phyloP scores from a whole-genome alignment of 495 filamentous ascomycete genomes.

The Aspergillus bridgeri region DNA sequence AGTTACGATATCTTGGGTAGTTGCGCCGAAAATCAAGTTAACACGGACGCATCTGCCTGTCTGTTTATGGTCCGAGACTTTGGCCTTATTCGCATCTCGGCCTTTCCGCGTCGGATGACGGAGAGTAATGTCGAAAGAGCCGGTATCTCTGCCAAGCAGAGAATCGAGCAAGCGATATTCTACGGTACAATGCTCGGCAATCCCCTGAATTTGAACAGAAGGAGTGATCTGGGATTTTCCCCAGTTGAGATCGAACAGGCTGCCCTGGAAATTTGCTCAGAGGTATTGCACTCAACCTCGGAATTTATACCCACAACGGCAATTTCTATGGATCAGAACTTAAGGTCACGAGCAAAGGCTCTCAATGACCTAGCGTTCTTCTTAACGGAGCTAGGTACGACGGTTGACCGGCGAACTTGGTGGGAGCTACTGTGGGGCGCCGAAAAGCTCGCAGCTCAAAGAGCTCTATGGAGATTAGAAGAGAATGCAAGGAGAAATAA shows the following conservation, averaged over 20 bases:
- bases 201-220: constrained; percentile 70
- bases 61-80: constrained; percentile 74
- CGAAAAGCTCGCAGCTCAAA: constrained; percentile 85
- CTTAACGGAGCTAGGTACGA: constrained; percentile 53
- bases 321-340: constrained; percentile 75
- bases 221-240: constrained; percentile 59
- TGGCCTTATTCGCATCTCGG: constrained; percentile 70
- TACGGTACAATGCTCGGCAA: constrained; percentile 78
- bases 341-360: constrained; percentile 64
- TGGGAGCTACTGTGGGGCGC: constrained; percentile 88
- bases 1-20: constrained; percentile 45
- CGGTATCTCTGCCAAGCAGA: constrained; percentile 72
- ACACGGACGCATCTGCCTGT: constrained; percentile 52
- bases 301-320: constrained; percentile 66
- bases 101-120: constrained; percentile 28
- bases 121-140: constrained; percentile 29
- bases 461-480: constrained; percentile 73
- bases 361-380: constrained; percentile 68
- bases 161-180: constrained; percentile 92
- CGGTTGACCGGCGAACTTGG: constrained; percentile 56
- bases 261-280: constrained; percentile 72
- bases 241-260: constrained; percentile 70
- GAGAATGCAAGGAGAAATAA: constrained; percentile 52
- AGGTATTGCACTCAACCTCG: constrained; percentile 73
- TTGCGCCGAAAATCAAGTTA: constrained; percentile 35